These are phyloP conservation scores for Colletotrichum liaoningense DNA, from an alignment of 2,329 filamentous ascomycete species.

Conservation along the genomic window DNA sequence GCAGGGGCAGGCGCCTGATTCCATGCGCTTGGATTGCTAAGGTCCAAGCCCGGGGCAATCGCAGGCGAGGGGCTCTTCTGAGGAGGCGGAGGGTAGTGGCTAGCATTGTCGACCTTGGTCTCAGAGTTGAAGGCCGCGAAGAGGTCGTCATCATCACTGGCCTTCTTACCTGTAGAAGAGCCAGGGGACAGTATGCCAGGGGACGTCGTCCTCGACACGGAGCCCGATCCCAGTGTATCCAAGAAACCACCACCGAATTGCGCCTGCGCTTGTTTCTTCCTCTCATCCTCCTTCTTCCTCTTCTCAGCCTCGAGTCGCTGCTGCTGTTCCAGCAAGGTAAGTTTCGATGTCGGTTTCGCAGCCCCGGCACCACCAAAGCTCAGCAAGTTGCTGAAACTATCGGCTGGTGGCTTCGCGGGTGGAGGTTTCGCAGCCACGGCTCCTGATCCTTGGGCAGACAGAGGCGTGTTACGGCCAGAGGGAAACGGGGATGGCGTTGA, in stretches of 20 bases:
- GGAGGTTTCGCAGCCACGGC: constrained; percentile 56
- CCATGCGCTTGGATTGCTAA: constrained; percentile 68
- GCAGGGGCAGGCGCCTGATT: constrained; percentile 45
- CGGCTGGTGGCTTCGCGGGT: constrained; percentile 64
- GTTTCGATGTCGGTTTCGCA: constrained; percentile 72
- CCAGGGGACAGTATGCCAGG: constrained; percentile 47
- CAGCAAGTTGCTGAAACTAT: constrained; percentile 84
- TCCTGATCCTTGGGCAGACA: constrained; percentile 62
- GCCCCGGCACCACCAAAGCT: constrained; percentile 64
- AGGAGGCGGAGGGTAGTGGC: constrained; percentile 70
- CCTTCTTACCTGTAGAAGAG: constrained; percentile 43
- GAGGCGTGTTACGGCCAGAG: constrained; percentile 67
- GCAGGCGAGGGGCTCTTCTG: constrained; percentile 58
- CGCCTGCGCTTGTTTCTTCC: constrained; percentile 76
- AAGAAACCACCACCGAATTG: constrained; percentile 85
- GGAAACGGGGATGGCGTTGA: constrained; percentile 65
- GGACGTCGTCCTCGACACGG: constrained; percentile 59
- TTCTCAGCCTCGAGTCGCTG: constrained; percentile 74
- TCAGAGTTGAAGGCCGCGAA: constrained; percentile 76
- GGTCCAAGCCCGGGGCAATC: constrained; percentile 57
- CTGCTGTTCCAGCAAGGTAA: constrained; percentile 84
- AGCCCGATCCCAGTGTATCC: constrained; percentile 74
- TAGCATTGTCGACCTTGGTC: constrained; percentile 75
- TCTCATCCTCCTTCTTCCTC: constrained; percentile 79
- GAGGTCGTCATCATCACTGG: constrained; percentile 69